Base-by-base conservation (phyloP, 352 stramenopile genomes). In the Thraustotheca clavata region DNA sequence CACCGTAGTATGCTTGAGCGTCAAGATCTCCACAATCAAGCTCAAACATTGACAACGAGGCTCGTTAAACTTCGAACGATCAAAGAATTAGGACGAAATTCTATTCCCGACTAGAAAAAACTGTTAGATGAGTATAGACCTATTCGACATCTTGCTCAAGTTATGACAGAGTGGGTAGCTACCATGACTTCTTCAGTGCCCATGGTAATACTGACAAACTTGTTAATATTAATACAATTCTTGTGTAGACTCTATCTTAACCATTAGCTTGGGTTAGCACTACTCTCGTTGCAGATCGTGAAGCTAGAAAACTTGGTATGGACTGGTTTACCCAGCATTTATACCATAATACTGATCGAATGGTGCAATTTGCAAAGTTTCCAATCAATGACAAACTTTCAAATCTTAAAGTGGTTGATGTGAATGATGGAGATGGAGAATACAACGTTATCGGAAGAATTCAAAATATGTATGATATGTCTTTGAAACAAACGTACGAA, bases 261-360 rank as follows among this genome's bases (percentile, higher is more conserved):
- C 24, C 31, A 24, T 52, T 52, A 35, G 43, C 43, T 24, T 52
- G 43, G 43, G 43, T 11, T 24, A 14, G 43, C 43, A 52, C n/a
- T 24, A 52, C 43, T 24, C 43, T 52, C 24, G 9, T 24, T 2
- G 8, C 3, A 18, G 43, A 52, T 7, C 43, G 24, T 9, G 34
- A 24, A 9, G 57, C 57, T 12, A 14, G 57, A 26, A 29, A 46
- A 20, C 57, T 54, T n/a, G 57, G 57, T n/a, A 40, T 65, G 29
- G 50, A 60, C 50, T 60, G 50, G 50, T 39, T 60, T 22, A 60
- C 33, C 11, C 50, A 60, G 29, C 50, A 47, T 38, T 9, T 60
- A 18, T 60, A 46, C 50, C 50, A 60, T 38, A 60, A 60, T 38
- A 60, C 50, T 20, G 26, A 43, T 14, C 31, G 50, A 4, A 34